These are phyloP conservation scores for Echium plantagineum DNA, from an alignment of 257 asterid genomes.

Conservation along the genomic window DNA sequence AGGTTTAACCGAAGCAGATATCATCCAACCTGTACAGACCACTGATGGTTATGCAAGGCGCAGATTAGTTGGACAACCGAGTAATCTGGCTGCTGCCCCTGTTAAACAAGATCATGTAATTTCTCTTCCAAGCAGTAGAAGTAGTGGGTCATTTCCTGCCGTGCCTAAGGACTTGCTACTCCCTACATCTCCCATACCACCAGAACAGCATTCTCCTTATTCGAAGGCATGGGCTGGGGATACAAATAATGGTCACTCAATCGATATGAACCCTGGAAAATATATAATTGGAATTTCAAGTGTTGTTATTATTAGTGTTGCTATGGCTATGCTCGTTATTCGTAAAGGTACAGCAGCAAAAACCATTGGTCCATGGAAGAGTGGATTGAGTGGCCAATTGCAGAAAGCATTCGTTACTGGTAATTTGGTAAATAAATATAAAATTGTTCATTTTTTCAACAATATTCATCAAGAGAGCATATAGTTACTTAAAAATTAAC, in stretches of 20 bases:
- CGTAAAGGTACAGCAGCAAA: conserved; percentile 55
- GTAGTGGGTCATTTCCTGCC: conserved; percentile 64
- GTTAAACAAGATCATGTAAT: no score
- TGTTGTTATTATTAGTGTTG: conserved; percentile 28
- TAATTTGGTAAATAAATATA: no score
- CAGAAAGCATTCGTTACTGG: no score
- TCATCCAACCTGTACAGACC: conserved; percentile 19
- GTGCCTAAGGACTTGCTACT: conserved; percentile 27
- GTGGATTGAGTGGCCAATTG: conserved; percentile 90
- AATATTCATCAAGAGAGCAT: no score
- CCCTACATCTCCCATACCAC: conserved; percentile 11
- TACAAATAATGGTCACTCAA: conserved; percentile 3
- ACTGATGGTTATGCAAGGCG: conserved; percentile 32
- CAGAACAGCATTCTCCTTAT: conserved; percentile 2
- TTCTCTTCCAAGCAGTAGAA: no score
- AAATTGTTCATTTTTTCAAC: no score
- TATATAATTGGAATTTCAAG: conserved; percentile 31
- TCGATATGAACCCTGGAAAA: conserved; percentile 19
- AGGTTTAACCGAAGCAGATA: conserved; percentile 29
- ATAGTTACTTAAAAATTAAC: not conserved
- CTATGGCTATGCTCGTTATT: conserved; percentile 20
- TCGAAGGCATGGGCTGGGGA: conserved; percentile 9
- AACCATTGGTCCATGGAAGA: conserved; percentile 75
- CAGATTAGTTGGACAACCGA: conserved; percentile 36
- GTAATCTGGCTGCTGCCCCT: no score